Base-by-base conservation (phyloP, 371 early-diverging fungal species). In the Mortierella sp. region DNA sequence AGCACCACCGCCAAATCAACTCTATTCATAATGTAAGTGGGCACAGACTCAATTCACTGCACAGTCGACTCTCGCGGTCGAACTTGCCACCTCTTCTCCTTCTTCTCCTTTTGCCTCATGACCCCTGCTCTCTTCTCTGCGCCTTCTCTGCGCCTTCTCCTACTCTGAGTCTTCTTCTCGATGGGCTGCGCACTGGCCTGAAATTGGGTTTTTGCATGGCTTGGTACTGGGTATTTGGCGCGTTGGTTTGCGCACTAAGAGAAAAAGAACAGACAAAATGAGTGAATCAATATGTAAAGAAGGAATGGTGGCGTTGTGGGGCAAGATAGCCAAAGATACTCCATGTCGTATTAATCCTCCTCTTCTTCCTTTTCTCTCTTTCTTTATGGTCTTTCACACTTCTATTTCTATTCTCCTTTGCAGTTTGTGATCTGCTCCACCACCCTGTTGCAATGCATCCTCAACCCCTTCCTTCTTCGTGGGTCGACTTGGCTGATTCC, bases 11-110 rank as follows among this genome's bases (percentile, higher is more conserved):
- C 42, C 42, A 38, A 38, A 38, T 1, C 1, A 38, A 38, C 3
- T 5, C 9, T 26, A 26, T 38, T 24, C 34, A 76, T 68, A 65
- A 76, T 76, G 76, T 76, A 76, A 70, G 76, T 70, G 70, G 48
- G 11, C 54, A 63, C 31, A 44, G 31, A 5, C 60, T 31, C 31
- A 60, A 26, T 11, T 0, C 58, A 16, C 63, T 31, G n/a, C 21
- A 44, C 47, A 16, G 28, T 21, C 47, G 52, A n/a, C 47, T 21
- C 47, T 28, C 28, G 45, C 31, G 1, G 65, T 21, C 65, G 55
- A n/a, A 21, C 57, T 57, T 6, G 44, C 38, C 73, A n/a, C 26
- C 70, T 31, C 42, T 42, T 44, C 54, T 42, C n/a, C 42, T 19
- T 42, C 24, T 26, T 13, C 21, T 52, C 24, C 70, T 65, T 13